Conservation (phyloP, 2,329 filamentous ascomycete species). For the Cladophialophora chaetospira region DNA sequence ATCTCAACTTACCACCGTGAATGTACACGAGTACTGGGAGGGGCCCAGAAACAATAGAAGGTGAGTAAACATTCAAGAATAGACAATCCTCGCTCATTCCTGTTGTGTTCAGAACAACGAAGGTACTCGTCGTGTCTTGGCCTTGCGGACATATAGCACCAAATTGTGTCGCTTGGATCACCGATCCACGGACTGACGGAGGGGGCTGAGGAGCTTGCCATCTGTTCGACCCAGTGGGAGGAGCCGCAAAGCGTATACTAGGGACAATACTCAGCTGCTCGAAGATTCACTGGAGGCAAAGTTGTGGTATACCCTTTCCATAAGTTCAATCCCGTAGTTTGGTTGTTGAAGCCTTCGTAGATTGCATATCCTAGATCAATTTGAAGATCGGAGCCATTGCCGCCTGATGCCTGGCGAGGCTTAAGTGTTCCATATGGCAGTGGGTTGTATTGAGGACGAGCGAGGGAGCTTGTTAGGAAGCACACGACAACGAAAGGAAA, state of each 20-base stretch:
- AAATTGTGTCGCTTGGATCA: constrained; percentile 35
- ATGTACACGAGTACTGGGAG: constrained; percentile 45
- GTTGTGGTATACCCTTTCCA: constrained; percentile 48
- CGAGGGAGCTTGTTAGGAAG: background rate
- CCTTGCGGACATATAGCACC: constrained; percentile 40
- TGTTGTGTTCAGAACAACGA: constrained; percentile 21
- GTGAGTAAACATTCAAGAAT: constrained; percentile 45
- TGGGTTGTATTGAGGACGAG: constrained; percentile 11
- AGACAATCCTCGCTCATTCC: constrained; percentile 45
- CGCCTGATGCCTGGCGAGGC: constrained; percentile 11
- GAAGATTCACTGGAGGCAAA: background rate
- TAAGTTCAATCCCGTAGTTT: constrained; percentile 44
- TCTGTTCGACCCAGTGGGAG: constrained; percentile 38
- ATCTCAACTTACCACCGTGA: constrained; percentile 34
- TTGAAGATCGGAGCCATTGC: constrained; percentile 25
- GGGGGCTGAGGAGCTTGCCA: constrained; percentile 40
- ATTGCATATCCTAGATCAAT: constrained; percentile 52
- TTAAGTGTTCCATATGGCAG: constrained; percentile 12
- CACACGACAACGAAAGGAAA: background rate
- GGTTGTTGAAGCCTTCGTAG: constrained; percentile 49
- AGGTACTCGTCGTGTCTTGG: constrained; percentile 26
- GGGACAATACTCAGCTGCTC: constrained; percentile 15
- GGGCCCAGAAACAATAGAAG: constrained; percentile 34
- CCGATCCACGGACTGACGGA: constrained; percentile 30
- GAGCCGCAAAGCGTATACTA: constrained; percentile 42